Conservation (phyloP, 106 monocot species). For the Cymbidium sinense region DNA sequence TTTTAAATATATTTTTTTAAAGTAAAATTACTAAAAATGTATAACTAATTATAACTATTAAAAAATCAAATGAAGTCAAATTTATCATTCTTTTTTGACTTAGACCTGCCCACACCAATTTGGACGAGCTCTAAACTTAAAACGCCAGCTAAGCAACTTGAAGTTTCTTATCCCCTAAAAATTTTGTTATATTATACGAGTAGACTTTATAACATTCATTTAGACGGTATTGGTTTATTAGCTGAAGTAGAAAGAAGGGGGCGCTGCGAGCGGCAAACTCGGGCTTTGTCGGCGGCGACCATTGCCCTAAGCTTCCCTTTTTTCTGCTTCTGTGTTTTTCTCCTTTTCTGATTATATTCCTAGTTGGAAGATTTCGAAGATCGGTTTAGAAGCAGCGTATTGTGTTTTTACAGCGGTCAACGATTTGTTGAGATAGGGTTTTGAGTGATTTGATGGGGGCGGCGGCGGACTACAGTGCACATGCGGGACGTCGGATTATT, state of each 20-base stretch:
- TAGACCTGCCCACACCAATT: too few relatives aligned
- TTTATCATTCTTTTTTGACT: too few relatives aligned
- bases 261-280: neutral
- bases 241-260: neutral
- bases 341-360: neutral
- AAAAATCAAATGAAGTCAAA: too few relatives aligned
- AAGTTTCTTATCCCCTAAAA: too few relatives aligned
- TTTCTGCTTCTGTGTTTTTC: neutral
- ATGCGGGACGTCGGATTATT: neutral
- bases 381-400: neutral
- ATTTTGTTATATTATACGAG: too few relatives aligned
- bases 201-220: too few relatives aligned
- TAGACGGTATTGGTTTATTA: neutral
- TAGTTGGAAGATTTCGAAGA: neutral
- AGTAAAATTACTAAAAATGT: too few relatives aligned
- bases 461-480: neutral
- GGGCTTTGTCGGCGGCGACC: neutral
- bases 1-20: too few relatives aligned
- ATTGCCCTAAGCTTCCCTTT: neutral
- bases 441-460: neutral
- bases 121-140: too few relatives aligned
- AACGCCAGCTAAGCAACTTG: too few relatives aligned
- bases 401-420: conserved; percentile 6
- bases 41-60: too few relatives aligned
- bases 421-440: neutral